Base-by-base conservation (phyloP, 2,329 filamentous ascomycete genomes). In the Phialophora macrospora region DNA sequence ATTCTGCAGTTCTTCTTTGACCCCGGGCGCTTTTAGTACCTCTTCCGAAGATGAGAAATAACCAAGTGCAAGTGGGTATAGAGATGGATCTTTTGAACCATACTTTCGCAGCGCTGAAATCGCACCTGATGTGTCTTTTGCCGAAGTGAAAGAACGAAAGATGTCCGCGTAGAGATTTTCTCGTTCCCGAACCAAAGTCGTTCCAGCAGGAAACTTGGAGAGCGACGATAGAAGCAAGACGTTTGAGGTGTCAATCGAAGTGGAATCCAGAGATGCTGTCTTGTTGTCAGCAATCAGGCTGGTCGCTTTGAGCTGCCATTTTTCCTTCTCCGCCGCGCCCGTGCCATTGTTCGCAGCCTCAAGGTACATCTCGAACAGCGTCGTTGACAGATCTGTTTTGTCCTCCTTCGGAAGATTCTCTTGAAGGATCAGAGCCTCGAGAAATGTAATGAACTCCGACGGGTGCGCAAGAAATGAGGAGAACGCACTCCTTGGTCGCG, bases 351-450 rank as follows among this genome's bases (percentile, higher is more conserved):
- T 90, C 24, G 94, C 91, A 72, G 93, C 95, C 77, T 96, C 91
- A 8, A 99, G 82, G 75, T 98, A 99, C 90, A 99, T 98, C 77
- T 99, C 96, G 74, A 99, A 98, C 14, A 99, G 78, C 0, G 96
- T 97, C 0, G 94, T 98, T 74, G 95, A 95, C 17, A 99, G 83
- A 76, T 99, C 96, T 1, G 89, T 86, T 69, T 88, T 90, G 75
- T 97, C 91, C 8, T 87, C 84, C 41, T 90, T 83, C 22, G 87
- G 87, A n/a, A 96, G 78, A 24, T 85, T 84, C 22, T 88, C 82
- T 64, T 93, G 89, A 57, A 88, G 81, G 4, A 96, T 85, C 67
- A 94, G 93, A 4, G 93, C 92, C 78, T 99, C 94, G 0, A 99
- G 83, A 75, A 99, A 99, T 17, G 88, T 82, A 68, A 98, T 94